Base-by-base conservation (phyloP, 805 yeast genomes). In the Saccharomycopsis sp. region DNA sequence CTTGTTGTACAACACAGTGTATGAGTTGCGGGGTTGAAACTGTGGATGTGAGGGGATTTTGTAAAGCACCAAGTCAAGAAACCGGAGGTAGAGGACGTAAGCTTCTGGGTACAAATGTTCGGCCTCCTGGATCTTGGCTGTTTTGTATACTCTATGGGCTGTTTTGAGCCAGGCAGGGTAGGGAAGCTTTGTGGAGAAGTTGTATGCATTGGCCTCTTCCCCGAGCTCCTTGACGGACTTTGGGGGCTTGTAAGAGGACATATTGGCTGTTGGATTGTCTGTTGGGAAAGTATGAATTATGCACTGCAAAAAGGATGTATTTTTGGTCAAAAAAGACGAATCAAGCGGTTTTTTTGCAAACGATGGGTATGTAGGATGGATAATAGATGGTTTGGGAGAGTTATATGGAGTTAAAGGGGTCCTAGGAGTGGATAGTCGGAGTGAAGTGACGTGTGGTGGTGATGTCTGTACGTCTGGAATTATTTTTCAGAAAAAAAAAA, bases 51-150 rank as follows among this genome's bases (percentile, higher is more conserved):
- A 62, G 24, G 65, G 69, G 23, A 74, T 60, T 20, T 64, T 65
- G 58, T 68, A 68, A 20, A 69, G 67, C 23, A 74, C 64, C 51
- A 74, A 64, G 54, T 73, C 75, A 5, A 71, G 65, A 57, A 70
- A 70, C 46, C 77, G 62, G 15, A 68, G 60, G 54, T 71, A 72
- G 50, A 72, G 60, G 5, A 70, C 63, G 61, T 70, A 73, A 2
- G 75, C 70, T 54, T 73, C 76, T 24, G 69, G 71, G 21, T 65
- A 59, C 24, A 66, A 62, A 4, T 66, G 64, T 51, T 71, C 70
- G 8, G 60, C 55, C 24, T 71, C 71, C 58, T 67, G 71, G 37
- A 68, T 60, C 24, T 66, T 63, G 0, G 72, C 75, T 23, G 54
- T 59, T 23, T 56, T 53, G 52, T 53, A 59, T 15, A 59, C 53